phyloP scores from a whole-genome alignment of 2,329 filamentous ascomycete species.

The Exophiala alcalophila region DNA sequence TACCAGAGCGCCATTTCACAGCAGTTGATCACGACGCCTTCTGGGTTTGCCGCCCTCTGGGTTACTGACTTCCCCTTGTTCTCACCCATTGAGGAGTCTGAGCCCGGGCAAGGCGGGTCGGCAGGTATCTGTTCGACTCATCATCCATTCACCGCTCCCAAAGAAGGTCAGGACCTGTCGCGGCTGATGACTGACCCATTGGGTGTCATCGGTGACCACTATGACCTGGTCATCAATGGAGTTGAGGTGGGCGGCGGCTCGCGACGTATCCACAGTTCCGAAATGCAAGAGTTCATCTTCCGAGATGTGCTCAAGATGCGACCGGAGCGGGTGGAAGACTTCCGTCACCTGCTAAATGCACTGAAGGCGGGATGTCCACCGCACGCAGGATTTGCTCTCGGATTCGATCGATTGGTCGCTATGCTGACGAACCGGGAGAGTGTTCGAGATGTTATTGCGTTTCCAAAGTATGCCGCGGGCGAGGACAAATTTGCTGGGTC shows the following conservation, averaged over 20 bases:
- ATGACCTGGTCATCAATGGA: constrained; percentile 93
- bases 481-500: constrained; percentile 81
- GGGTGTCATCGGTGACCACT: constrained; percentile 76
- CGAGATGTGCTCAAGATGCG: constrained; percentile 78
- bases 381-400: constrained; percentile 88
- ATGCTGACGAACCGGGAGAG: constrained; percentile 73
- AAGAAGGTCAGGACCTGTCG: constrained; percentile 68
- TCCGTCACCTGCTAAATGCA: constrained; percentile 79
- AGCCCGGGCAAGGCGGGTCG: constrained; percentile 76
- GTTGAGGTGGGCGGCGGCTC: constrained; percentile 92
- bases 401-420: constrained; percentile 82
- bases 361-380: constrained; percentile 85
- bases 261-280: constrained; percentile 81
- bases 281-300: constrained; percentile 81
- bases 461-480: constrained; percentile 89
- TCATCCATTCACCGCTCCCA: constrained; percentile 91
- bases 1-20: constrained; percentile 67
- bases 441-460: constrained; percentile 91
- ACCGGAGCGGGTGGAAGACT: constrained; percentile 69
- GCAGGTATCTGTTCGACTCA: constrained; percentile 84
- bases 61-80: constrained; percentile 90
- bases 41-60: constrained; percentile 72
- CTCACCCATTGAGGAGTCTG: constrained; percentile 62
- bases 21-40: constrained; percentile 51
- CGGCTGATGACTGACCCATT: constrained; percentile 70